phyloP scores from a whole-genome alignment of 2,329 filamentous ascomycete species.

The Ophiosphaerella herpotricha region DNA sequence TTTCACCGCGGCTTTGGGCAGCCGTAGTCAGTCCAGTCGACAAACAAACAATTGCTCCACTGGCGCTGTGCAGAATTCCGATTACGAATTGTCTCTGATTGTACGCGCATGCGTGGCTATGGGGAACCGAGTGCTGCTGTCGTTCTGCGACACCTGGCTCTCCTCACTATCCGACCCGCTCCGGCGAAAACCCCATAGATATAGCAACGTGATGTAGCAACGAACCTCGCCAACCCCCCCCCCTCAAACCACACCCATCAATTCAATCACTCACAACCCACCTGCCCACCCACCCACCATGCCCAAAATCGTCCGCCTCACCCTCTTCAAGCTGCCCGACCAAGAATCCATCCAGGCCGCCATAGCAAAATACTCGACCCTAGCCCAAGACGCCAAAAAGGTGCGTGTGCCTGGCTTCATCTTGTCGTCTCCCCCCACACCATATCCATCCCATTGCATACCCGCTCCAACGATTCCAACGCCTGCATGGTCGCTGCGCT shows the following conservation, averaged over 20 bases:
- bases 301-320: slow-evolving; percentile 42
- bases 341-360: slow-evolving; percentile 31
- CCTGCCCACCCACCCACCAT: slow-evolving; percentile 17
- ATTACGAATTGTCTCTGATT: no score
- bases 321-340: slow-evolving; percentile 45
- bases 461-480: slow-evolving; percentile 13
- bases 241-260: slow-evolving; percentile 6
- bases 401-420: slow-evolving; percentile 25
- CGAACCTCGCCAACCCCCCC: no score
- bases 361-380: slow-evolving; percentile 39
- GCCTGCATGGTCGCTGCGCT: slow-evolving; percentile 3
- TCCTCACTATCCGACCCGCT: slow-evolving; percentile 17
- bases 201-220: no score
- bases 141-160: slow-evolving; percentile 22
- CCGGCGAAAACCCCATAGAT: no score
- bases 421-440: neutral
- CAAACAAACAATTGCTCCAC: no score
- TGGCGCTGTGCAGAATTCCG: no score
- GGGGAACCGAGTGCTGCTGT: slow-evolving; percentile 23
- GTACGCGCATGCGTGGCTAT: no score
- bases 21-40: no score
- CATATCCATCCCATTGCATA: slow-evolving; percentile 14
- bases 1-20: neutral
- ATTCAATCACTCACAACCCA: neutral
- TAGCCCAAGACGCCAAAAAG: slow-evolving; percentile 40